Evolutionary conservation across 345 rosid genomes (phyloP), one percentile per base, ranked within the genome.

Genomic region (Ailanthus altissimus): DNA sequence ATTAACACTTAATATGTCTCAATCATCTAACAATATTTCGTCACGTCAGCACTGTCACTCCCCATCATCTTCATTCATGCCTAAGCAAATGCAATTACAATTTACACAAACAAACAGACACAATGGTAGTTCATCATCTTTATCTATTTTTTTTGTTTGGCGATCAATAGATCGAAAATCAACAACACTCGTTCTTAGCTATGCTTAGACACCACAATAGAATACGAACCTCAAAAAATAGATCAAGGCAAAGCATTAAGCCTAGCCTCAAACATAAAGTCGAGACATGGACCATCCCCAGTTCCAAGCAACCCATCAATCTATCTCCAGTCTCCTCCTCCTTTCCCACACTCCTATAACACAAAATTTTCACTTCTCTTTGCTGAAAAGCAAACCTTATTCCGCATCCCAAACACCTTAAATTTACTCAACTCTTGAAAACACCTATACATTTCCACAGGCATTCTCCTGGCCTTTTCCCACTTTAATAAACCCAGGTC

Each of bases 401-500:
- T 88, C 0, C 97, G 97, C 18, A 91, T 86, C 26, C 99, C 99
- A 67, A 94, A 94, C 75, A 93, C 97, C 88, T 94, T 94, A 60
- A 94, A 88, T 85, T 94, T 94, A 76, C 88, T 91, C 7, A 88
- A 87, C 53, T 94, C 95, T 26, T 86, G 83, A 53, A 94, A 94
- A 71, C 84, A 86, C 58, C 84, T 82, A 56, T 91, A 89, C 97
- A 94, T 91, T 23, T 90, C 97, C 59, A 81, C 49, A 0, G 97
- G 97, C 98, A 94, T 94, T 75, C 97, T 81, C 5, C 95, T 93
- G 0, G 94, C 97, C 84, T 93, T 94, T 64, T 93, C 97, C 97
- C 98, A 94, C 73, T 94, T 95, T 83, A 91, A 75, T n/a, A 84
- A 89, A 70, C 83, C 93, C 82, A 94, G 86, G 75, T 93, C 97